These are phyloP conservation scores for Tricladium varicosporioides DNA, from an alignment of 2,329 filamentous ascomycete species.

Conservation along the genomic window DNA sequence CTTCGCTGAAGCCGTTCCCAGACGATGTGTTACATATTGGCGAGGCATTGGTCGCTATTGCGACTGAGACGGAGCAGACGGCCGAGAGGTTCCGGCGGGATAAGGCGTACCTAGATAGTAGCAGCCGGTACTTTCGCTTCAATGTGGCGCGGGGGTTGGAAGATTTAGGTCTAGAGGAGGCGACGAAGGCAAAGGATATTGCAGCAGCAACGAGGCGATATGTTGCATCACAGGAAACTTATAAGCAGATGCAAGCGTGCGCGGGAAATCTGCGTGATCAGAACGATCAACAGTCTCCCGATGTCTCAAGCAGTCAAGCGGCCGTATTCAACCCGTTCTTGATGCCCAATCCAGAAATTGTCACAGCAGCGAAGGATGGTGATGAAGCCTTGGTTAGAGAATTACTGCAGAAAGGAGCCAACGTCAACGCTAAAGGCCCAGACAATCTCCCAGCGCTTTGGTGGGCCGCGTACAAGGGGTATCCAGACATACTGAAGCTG, in stretches of 20 bases:
- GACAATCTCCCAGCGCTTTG: too few species aligned
- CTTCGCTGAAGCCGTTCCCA: slow-evolving; percentile 30
- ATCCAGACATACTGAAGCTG: too few species aligned
- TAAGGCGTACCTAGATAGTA: slow-evolving; percentile 33
- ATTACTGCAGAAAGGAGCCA: too few species aligned
- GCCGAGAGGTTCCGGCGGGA: slow-evolving; percentile 38
- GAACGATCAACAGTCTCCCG: too few species aligned
- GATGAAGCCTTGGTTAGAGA: too few species aligned
- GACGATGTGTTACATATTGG: slow-evolving; percentile 31
- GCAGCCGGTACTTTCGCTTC: slow-evolving; percentile 42
- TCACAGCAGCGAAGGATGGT: too few species aligned
- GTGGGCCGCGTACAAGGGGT: too few species aligned
- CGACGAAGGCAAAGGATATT: slow-evolving; percentile 34
- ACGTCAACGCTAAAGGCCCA: too few species aligned
- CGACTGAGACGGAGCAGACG: slow-evolving; percentile 40
- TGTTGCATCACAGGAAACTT: slow-evolving; percentile 28
- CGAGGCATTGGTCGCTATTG: slow-evolving; percentile 28
- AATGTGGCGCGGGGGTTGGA: slow-evolving; percentile 42
- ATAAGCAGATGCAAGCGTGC: slow-evolving; percentile 21
- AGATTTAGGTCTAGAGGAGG: slow-evolving; percentile 41
- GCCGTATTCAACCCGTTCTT: too few species aligned
- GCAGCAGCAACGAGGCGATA: slow-evolving; percentile 30
- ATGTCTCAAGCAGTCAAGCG: too few species aligned
- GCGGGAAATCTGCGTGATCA: too few species aligned
- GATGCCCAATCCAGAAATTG: too few species aligned